Conservation (phyloP, 805 yeast species). For the baker's yeast (Saccharomyces cerevisiae) region DNA sequence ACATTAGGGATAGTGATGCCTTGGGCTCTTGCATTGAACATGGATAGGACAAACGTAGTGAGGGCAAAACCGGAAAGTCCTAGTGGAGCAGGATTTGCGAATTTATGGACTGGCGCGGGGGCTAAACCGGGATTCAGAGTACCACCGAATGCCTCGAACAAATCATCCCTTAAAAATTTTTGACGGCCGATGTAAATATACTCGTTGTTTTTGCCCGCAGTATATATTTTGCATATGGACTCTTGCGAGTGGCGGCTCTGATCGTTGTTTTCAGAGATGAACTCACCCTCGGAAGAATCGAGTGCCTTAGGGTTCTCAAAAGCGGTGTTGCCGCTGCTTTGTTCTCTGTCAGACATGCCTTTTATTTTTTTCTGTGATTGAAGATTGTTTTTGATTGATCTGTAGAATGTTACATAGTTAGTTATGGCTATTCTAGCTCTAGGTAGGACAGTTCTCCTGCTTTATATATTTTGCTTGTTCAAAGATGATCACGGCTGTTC, state of each 20-base stretch:
- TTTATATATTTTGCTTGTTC: not conserved
- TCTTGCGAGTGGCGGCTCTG: slow-evolving; percentile 1
- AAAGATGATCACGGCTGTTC: not conserved
- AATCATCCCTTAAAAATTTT: slow-evolving; percentile 51
- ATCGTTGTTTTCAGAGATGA: not conserved
- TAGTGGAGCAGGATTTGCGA: slow-evolving; percentile 59
- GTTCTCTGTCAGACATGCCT: slow-evolving; percentile 9
- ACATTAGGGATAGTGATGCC: slow-evolving; percentile 42
- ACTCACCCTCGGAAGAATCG: not conserved
- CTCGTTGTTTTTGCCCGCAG: slow-evolving; percentile 44
- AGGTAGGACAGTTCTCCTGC: not conserved
- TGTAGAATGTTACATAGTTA: not conserved
- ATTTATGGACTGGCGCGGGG: slow-evolving; percentile 44
- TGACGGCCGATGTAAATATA: slow-evolving; percentile 63
- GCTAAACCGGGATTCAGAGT: slow-evolving; percentile 58
- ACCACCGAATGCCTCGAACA: slow-evolving; percentile 70
- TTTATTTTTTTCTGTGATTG: not conserved
- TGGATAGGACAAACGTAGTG: slow-evolving; percentile 49
- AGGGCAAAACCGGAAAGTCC: slow-evolving; percentile 52
- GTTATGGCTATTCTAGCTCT: not conserved
- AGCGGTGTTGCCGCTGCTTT: slow-evolving; percentile 8
- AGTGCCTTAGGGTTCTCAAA: slow-evolving; percentile 2
- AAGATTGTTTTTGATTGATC: not conserved
- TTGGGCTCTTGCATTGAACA: slow-evolving; percentile 46
- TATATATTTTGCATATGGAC: slow-evolving; percentile 18